Evolutionary conservation across 441 rosid species (phyloP), one percentile per base, ranked within the genome.

Genomic region (Raphanus hybrid): DNA sequence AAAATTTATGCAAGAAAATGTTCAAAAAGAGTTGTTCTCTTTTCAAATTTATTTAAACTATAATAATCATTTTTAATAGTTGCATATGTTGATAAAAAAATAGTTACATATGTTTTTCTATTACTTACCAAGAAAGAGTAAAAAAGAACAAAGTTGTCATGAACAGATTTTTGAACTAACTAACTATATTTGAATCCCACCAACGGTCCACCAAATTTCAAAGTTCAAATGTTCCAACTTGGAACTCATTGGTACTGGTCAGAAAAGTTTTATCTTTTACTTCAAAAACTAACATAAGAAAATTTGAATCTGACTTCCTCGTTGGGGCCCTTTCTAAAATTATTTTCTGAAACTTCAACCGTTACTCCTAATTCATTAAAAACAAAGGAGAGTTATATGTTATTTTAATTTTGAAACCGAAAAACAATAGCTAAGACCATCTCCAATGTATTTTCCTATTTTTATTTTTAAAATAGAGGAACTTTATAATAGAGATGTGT

Each of bases 201-300:
- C 71, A 77, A 65, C 62, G 80, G 76, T 65, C 71, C 50, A 71
- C 48, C 57, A 41, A 9, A 69, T 52, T 54, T 63, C 3, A 62
- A 69, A 67, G 5, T 32, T n/a, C 20, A 45, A 5, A 16, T 3
- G 59, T 54, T 54, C 37, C 60, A 64, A 41, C 48, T 55, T 39
- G 64, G n/a, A 76, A 55, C 50, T 64, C 71, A 70, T 64, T 64
- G 70, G 71, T 59, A n/a, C 43, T 70, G 62, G 76, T 77, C 54
- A 45, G 16, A 23, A 71, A 71, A 63, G 59, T 50, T 69, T 37
- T 15, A 26, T 37, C 43, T 34, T 77, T 70, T 52, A 26, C 10
- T 37, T 64, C 3, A 2, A 8, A 68, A 68, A 27, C 20, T 37
- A 69, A 34, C 32, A 10, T 14, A 23, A 69, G 1, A 35, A 68